Base-by-base conservation (phyloP, 2,329 filamentous ascomycete genomes). In the Beauveria varroae region DNA sequence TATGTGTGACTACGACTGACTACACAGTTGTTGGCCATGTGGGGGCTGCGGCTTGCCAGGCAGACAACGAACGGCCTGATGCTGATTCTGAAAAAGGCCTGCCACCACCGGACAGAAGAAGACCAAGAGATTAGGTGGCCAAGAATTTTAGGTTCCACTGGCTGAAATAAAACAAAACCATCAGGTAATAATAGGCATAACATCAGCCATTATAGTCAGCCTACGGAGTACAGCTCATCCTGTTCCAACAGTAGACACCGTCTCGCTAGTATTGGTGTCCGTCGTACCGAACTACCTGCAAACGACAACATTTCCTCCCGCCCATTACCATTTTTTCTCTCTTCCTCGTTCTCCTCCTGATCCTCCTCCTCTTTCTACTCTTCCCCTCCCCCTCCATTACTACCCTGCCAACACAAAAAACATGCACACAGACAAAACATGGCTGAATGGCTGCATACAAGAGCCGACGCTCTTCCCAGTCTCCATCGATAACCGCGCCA, bases 401-500 rank as follows among this genome's bases (percentile, higher is more conserved):
- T 24, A 47, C 44, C 51, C 41, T 22, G 22, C 37, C 37, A 54
- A 54, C 37, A 22, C 51, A 54, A 54, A 10, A 20, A 26, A 55
- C 53, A 55, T 44, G 53, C 53, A 44, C 10, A 30, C 53, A 44
- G 24, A 53, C 51, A 53, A 34, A 28, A 40, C n/a, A 50, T n/a
- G n/a, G 24, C 24, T 30, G 9, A 14, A n/a, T 16, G 40, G 4
- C 53, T 44, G 53, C 53, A 55, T 44, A 30, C 40, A 55, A 55
- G 40, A 55, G 20, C 53, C 53, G 40, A 55, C 53, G 40, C 53
- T 28, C 22, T 30, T 20, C 18, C 53, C 24, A 30, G 53, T 55
- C 20, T 44, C 53, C 53, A 55, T 44, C 53, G 53, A 55, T 44
- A 55, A 55, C 24, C 53, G 53, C 53, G 53, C 53, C 53, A 55